Evolutionary conservation across 257 asterid genomes (phyloP).

Genomic region (Parsonsia alboflavescens): DNA sequence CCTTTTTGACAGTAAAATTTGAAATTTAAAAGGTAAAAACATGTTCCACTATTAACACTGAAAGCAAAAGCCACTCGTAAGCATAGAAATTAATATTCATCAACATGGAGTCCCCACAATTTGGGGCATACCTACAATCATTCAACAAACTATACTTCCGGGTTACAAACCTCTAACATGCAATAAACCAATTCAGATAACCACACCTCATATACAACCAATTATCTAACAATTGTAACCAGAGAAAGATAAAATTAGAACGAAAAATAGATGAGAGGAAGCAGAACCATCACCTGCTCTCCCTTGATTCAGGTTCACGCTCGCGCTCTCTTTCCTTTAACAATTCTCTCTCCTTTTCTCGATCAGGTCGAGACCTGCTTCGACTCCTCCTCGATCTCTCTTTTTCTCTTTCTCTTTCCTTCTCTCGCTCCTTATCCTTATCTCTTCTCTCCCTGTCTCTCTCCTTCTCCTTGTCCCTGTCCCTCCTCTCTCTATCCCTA

Average conservation of each 20-base stretch:
- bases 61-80: too few species aligned
- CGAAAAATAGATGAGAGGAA: not conserved
- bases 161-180: not conserved
- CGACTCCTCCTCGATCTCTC: conserved; percentile 74
- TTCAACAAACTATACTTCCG: not conserved
- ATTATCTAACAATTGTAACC: not conserved
- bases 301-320: conserved; percentile 41
- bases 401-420: conserved; percentile 38
- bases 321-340: conserved; percentile 67
- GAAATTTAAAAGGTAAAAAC: not conserved
- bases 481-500: conserved; percentile 59
- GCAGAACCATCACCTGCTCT: conserved; percentile 67
- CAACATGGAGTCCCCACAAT: not conserved
- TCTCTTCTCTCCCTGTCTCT: conserved; percentile 33
- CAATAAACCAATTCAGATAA: not conserved
- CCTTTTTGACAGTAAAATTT: not conserved
- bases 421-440: conserved; percentile 20
- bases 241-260: not conserved
- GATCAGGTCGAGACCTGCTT: conserved; percentile 60
- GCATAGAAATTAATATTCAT: too few species aligned
- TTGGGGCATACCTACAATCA: not conserved
- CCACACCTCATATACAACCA: not conserved
- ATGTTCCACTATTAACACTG: not conserved
- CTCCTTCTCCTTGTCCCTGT: conserved; percentile 53
- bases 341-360: conserved; percentile 61